phyloP scores from a whole-genome alignment of 2,329 filamentous ascomycete species.

The Colletotrichum sp. region DNA sequence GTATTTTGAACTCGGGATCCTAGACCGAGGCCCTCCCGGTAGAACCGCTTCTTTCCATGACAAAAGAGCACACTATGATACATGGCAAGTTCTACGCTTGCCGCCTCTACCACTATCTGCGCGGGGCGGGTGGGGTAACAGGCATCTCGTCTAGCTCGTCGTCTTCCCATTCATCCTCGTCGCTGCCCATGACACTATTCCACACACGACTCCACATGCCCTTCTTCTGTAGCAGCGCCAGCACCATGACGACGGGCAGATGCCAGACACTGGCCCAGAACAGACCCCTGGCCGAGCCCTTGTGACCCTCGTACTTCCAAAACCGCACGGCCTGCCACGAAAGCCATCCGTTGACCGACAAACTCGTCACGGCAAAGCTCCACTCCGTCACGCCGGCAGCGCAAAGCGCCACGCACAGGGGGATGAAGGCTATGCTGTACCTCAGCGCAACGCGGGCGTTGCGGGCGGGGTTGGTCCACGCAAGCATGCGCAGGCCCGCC shows the following conservation, averaged over 20 bases:
- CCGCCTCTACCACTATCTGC: background rate
- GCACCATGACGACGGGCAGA: slow-evolving; percentile 84
- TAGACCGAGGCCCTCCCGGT: background rate
- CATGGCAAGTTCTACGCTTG: background rate
- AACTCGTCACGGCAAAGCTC: slow-evolving; percentile 81
- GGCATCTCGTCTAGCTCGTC: slow-evolving; percentile 59
- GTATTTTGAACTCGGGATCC: background rate
- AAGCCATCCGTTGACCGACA: slow-evolving; percentile 87
- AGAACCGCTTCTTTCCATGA: background rate
- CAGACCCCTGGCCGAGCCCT: slow-evolving; percentile 80
- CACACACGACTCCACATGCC: slow-evolving; percentile 88
- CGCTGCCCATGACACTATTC: slow-evolving; percentile 66
- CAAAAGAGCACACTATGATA: slow-evolving; percentile 13
- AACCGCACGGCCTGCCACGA: slow-evolving; percentile 80
- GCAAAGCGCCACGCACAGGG: slow-evolving; percentile 82
- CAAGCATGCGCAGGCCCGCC: slow-evolving; percentile 74
- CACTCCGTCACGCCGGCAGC: slow-evolving; percentile 83
- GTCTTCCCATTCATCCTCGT: slow-evolving; percentile 62
- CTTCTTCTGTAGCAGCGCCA: slow-evolving; percentile 92
- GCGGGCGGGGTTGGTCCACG: slow-evolving; percentile 83
- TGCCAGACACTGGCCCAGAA: slow-evolving; percentile 99
- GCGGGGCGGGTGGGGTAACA: background rate
- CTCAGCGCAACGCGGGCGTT: slow-evolving; percentile 88
- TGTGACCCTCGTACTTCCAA: slow-evolving; percentile 78
- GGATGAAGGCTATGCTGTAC: slow-evolving; percentile 86